phyloP scores from a whole-genome alignment of 495 filamentous ascomycete genomes.

The Sphaerosporella brunnea region DNA sequence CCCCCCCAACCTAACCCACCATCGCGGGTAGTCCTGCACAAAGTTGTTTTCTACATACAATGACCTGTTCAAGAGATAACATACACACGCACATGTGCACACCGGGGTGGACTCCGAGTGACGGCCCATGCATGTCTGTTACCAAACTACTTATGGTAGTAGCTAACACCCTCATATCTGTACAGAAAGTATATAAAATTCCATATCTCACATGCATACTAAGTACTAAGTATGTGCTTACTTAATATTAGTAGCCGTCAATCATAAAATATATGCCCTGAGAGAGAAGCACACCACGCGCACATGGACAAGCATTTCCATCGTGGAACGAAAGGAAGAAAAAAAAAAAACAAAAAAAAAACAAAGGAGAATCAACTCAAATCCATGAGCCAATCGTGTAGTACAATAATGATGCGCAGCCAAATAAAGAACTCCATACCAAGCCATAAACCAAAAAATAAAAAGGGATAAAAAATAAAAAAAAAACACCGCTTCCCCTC shows the following conservation, averaged over 20 bases:
- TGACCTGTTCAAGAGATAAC: too few relatives aligned
- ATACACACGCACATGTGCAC: too few relatives aligned
- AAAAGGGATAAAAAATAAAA: not conserved
- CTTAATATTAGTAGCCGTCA: not conserved
- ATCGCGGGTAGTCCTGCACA: too few relatives aligned
- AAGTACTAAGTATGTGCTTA: not conserved
- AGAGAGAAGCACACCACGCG: not conserved
- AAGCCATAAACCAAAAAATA: not conserved
- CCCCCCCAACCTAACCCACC: too few relatives aligned
- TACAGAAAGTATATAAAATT: too few relatives aligned
- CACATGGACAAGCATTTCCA: too few relatives aligned
- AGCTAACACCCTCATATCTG: not conserved
- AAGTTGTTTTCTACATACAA: too few relatives aligned
- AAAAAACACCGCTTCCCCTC: not conserved
- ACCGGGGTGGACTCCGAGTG: too few relatives aligned
- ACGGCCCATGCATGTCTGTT: not conserved
- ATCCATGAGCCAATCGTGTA: not conserved
- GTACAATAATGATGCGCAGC: not conserved
- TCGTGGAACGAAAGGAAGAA: not conserved
- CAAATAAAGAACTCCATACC: not conserved
- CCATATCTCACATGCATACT: too few relatives aligned
- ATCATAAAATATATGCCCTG: not conserved
- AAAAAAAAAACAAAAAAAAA: not conserved
- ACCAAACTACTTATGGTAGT: not conserved
- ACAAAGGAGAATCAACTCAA: not conserved